Conservation (phyloP, 345 rosid genomes). For the Eucalyptus tenuipes region DNA sequence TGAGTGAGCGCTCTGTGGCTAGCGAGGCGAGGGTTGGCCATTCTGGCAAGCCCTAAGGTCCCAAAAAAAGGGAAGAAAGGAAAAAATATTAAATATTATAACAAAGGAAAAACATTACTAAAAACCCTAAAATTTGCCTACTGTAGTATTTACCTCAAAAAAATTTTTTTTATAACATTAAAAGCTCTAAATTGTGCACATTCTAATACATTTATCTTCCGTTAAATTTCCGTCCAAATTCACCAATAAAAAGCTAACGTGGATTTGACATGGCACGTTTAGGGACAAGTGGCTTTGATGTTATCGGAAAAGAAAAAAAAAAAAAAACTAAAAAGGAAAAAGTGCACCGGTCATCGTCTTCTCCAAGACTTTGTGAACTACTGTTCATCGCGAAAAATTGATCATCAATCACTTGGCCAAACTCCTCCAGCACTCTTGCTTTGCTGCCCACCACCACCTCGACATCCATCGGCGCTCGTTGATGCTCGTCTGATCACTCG, state of each 20-base stretch:
- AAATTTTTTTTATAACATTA: not conserved
- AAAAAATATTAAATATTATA: too few relatives aligned
- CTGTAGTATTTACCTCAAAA: rapidly evolving
- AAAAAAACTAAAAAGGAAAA: too few relatives aligned
- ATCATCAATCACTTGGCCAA: not conserved
- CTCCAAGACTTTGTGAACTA: not conserved
- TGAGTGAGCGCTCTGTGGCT: rapidly evolving
- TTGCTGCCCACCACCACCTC: not conserved
- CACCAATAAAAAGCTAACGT: not conserved
- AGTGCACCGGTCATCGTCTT: not conserved
- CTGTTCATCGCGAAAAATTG: not conserved
- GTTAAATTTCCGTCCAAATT: not conserved
- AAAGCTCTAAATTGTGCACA: not conserved
- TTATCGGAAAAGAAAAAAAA: not conserved
- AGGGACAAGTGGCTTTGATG: not conserved
- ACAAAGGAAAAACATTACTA: rapidly evolving
- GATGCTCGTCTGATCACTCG: not conserved
- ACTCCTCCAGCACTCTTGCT: not conserved
- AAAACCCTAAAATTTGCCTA: too few relatives aligned
- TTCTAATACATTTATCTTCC: not conserved
- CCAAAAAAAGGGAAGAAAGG: too few relatives aligned
- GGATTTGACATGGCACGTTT: not conserved
- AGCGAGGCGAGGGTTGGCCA: too few relatives aligned
- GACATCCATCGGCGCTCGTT: not conserved
- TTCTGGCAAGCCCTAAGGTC: rapidly evolving